These are phyloP conservation scores for Taphrina sp. DNA, from an alignment of 1,139 yeast species.

Conservation along the genomic window DNA sequence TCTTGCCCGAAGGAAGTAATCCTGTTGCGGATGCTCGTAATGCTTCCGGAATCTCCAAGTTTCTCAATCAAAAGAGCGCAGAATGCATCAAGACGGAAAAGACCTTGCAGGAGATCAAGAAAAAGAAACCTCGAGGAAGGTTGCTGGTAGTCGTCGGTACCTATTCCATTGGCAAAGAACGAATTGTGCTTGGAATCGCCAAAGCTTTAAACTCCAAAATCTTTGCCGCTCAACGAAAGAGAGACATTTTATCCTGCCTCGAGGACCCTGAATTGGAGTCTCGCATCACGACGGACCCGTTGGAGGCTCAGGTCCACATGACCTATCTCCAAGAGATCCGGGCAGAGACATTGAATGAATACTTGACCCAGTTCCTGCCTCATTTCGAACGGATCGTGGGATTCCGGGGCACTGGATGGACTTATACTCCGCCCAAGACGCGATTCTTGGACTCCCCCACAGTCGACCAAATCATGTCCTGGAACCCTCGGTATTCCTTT, in stretches of 20 bases:
- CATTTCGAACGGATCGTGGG: slow-evolving; percentile 61
- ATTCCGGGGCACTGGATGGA: slow-evolving; percentile 85
- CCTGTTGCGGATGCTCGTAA: slow-evolving; percentile 28
- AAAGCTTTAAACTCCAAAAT: slow-evolving; percentile 54
- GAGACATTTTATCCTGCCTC: slow-evolving; percentile 49
- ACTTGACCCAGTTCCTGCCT: slow-evolving; percentile 53
- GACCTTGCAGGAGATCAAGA: background rate
- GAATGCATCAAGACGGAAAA: background rate
- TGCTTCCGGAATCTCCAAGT: slow-evolving; percentile 11
- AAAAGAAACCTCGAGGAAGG: slow-evolving; percentile 47
- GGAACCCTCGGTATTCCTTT: slow-evolving; percentile 33
- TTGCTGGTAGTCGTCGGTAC: slow-evolving; percentile 78
- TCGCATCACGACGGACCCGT: slow-evolving; percentile 50
- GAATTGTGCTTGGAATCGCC: slow-evolving; percentile 67
- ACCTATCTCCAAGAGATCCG: slow-evolving; percentile 59
- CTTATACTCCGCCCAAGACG: slow-evolving; percentile 47
- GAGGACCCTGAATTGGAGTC: slow-evolving; percentile 47
- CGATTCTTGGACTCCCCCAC: slow-evolving; percentile 36
- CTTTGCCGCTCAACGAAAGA: slow-evolving; percentile 54
- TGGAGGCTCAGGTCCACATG: slow-evolving; percentile 62
- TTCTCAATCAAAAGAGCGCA: slow-evolving; percentile 7
- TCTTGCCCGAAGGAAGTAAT: slow-evolving; percentile 42
- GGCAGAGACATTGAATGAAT: slow-evolving; percentile 46
- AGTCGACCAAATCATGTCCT: slow-evolving; percentile 37
- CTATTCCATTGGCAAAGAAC: slow-evolving; percentile 88